phyloP scores from a whole-genome alignment of 148 eudicot species.

The Camellia granthamiana region DNA sequence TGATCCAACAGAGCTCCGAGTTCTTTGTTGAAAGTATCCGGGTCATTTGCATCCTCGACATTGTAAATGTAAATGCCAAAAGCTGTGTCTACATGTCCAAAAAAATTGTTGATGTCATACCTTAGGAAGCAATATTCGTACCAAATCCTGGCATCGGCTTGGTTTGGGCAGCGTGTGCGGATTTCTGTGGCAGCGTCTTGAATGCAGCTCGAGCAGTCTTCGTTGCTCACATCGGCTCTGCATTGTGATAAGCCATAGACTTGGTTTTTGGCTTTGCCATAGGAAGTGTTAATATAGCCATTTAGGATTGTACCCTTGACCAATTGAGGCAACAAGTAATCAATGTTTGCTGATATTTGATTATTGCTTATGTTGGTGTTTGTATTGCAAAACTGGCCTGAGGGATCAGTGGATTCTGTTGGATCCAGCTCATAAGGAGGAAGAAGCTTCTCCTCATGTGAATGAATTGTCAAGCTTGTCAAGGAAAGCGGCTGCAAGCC shows the following conservation, averaged over 20 bases:
- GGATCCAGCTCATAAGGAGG: no score
- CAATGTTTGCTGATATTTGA: constrained; percentile 45
- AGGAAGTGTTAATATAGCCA: constrained; percentile 43
- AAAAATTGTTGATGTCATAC: constrained; percentile 47
- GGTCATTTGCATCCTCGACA: constrained; percentile 44
- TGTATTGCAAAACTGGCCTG: constrained; percentile 42
- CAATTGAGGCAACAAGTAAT: constrained; percentile 35
- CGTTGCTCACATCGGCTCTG: constrained; percentile 58
- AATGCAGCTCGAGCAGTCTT: constrained; percentile 68
- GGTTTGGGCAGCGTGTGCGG: constrained; percentile 41
- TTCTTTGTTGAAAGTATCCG: constrained; percentile 41
- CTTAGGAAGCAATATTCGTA: constrained; percentile 77
- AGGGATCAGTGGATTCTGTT: constrained; percentile 43
- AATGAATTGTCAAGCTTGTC: no score
- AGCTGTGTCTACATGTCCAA: constrained; percentile 55
- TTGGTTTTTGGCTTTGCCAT: constrained; percentile 30
- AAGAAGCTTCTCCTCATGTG: no score
- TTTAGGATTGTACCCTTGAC: constrained; percentile 35
- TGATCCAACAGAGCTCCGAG: constrained; percentile 42
- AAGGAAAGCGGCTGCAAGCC: no score
- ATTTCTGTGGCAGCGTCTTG: constrained; percentile 45
- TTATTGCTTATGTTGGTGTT: constrained; percentile 24
- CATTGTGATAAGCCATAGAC: constrained; percentile 83
- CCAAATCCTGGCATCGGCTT: constrained; percentile 65
- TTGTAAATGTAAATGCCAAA: constrained; percentile 42